A percentile compares a stretch with the other conserved stretches of the same genome.
Evolutionary conservation across 23 red algal genomes (phyloP).

Genomic region (Gracilaria vermiculophylla): DNA sequence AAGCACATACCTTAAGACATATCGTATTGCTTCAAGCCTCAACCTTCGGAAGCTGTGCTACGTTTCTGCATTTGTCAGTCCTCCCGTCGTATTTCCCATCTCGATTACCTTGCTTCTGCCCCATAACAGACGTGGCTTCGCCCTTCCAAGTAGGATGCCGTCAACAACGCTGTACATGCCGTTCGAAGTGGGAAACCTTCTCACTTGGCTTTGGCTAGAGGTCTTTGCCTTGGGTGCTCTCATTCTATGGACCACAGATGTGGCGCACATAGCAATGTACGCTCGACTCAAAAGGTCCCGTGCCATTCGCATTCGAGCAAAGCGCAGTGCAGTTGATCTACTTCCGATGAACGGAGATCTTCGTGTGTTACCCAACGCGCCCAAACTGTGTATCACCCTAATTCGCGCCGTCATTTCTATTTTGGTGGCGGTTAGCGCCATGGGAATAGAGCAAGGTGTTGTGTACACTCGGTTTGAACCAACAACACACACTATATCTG

Average conservation of each 20-base stretch:
- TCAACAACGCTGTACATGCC: neutral
- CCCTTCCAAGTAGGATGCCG: no score
- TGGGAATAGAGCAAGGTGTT: neutral
- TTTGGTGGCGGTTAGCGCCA: neutral
- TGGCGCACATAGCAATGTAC: neutral
- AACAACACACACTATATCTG: neutral
- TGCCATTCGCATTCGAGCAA: neutral
- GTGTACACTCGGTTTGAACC: neutral
- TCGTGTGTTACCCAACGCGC: neutral
- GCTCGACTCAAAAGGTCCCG: neutral
- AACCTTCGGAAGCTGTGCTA: no score
- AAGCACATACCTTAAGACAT: no score
- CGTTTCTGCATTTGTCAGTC: no score
- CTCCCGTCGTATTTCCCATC: neutral
- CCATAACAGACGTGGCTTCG: no score
- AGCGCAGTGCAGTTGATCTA: neutral
- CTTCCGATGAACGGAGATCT: conserved; percentile 14
- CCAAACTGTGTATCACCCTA: neutral
- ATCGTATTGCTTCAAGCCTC: no score
- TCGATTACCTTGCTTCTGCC: neutral
- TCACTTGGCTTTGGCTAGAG: conserved; percentile 15
- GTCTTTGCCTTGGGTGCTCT: neutral
- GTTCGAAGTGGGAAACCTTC: neutral
- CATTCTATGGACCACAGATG: conserved; percentile 2
- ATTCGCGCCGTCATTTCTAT: neutral